A percentile compares a stretch with the other conserved stretches of the same genome.
phyloP scores from a whole-genome alignment of 2,329 filamentous ascomycete genomes.

The Aspergillus intermedius region DNA sequence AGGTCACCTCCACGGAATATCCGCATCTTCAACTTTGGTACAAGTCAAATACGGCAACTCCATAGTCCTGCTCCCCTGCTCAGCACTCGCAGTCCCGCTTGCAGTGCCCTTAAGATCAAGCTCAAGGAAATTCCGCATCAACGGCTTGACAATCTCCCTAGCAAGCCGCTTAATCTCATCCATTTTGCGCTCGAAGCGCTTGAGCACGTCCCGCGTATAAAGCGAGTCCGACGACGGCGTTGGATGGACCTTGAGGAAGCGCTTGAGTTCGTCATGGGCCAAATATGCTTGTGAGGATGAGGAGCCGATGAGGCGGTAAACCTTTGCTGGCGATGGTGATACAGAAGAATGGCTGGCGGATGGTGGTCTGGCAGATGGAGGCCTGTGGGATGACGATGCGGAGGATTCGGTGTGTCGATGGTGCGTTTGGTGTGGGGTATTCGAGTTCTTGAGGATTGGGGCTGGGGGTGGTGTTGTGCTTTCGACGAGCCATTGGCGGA shows the following conservation, averaged over 20 bases:
- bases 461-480: constrained; percentile 69
- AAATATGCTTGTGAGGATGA: constrained; percentile 60
- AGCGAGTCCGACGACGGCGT: constrained; percentile 50
- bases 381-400: constrained; percentile 11
- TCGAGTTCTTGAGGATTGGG: constrained; percentile 38
- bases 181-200: constrained; percentile 76
- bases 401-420: constrained; percentile 12
- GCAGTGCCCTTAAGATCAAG: constrained; percentile 56
- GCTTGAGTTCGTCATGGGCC: constrained; percentile 79
- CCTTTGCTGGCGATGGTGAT: constrained; percentile 49
- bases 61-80: constrained; percentile 32
- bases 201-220: constrained; percentile 79
- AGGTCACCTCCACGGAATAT: constrained; percentile 51
- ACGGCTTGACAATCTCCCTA: constrained; percentile 70
- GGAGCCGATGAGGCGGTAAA: constrained; percentile 71
- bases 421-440: constrained; percentile 7
- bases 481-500: constrained; percentile 88
- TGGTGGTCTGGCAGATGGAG: constrained; percentile 10
- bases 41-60: constrained; percentile 60
- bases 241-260: constrained; percentile 75
- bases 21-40: constrained; percentile 54
- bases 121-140: constrained; percentile 81
- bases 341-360: constrained; percentile 20
- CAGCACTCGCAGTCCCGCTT: constrained; percentile 12
- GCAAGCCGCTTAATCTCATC: constrained; percentile 85